Base-by-base conservation (phyloP, 768 basidiomycete species). In the Sistotremastrum suecicum region DNA sequence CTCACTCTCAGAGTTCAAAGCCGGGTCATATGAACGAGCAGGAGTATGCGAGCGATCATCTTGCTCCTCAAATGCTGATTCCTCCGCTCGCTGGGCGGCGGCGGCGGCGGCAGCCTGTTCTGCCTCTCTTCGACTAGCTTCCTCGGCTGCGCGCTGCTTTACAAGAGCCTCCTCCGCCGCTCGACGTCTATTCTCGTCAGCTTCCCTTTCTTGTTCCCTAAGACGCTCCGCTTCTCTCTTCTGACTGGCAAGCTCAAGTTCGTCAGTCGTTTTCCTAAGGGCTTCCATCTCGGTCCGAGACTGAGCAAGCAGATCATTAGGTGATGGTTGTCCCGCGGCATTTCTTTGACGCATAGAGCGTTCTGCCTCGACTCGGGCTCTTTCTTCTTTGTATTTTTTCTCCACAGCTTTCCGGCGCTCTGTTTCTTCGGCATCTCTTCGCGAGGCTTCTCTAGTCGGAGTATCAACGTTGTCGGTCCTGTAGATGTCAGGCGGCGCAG, bases 141-240 rank as follows among this genome's bases (percentile, higher is more conserved):
- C 54, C 29, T 56, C 51, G 10, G 50, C 50, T 10, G 51, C 53
- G 7, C 54, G 48, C 43, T 51, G 49, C 42, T 53, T 50, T 20
- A 45, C 50, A 20, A 51, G 51, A 9, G 49, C 49, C 36, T 50
- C 53, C 10, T 44, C 34, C 7, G 57, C 52, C 33, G 54, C 52
- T 36, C 54, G 46, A 39, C 49, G 51, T 29, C 49, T 45, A 34
- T 46, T 50, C 43, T 53, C 53, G 5, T 47, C 43, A 30, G 51
- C 20, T n/a, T 51, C 49, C 34, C 42, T 42, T 10, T 46, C 42
- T 51, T 52, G 48, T 10, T 53, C 51, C 7, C 51, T 51, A 3
- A 51, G 44, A 11, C 40, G 37, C 37, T 54, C 34, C 47, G 58
- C 43, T 37, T 46, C 46, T 37, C 48, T 40, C 39, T 39, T 47